These are phyloP conservation scores for Cyclostephanos tholiformis DNA, from an alignment of 108 stramenopile genomes.

Conservation along the genomic window DNA sequence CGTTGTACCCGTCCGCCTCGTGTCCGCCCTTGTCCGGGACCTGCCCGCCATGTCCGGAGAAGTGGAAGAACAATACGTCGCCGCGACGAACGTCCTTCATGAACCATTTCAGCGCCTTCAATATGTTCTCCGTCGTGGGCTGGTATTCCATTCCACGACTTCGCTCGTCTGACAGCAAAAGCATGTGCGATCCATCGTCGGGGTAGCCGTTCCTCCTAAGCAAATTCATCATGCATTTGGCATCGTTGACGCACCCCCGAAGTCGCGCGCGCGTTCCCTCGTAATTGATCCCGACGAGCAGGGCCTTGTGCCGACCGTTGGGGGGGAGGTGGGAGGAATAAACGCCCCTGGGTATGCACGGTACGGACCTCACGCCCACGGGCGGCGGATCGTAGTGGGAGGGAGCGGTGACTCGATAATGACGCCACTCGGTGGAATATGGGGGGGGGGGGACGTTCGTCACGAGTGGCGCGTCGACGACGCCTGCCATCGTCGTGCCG, in stretches of 20 bases:
- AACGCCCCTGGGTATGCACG: constrained; percentile 18
- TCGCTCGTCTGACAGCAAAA: constrained; percentile 62
- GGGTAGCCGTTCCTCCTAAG: constrained; percentile 38
- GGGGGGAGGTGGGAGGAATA: constrained; percentile 18
- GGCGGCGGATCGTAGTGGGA: constrained; percentile 40
- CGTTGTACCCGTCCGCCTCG: constrained; percentile 83
- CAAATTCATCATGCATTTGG: constrained; percentile 57
- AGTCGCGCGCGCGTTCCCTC: constrained; percentile 61
- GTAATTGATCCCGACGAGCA: constrained; percentile 72
- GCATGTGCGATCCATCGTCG: constrained; percentile 47
- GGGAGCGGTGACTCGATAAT: constrained; percentile 25
- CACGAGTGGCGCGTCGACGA: background rate
- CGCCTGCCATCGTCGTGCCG: no score
- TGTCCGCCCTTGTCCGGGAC: constrained; percentile 62
- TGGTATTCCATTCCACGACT: constrained; percentile 38
- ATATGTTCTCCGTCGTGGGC: constrained; percentile 49
- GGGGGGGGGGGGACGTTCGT: constrained; percentile 14
- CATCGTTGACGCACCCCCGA: constrained; percentile 74
- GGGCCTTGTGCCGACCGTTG: constrained; percentile 49
- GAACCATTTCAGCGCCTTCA: constrained; percentile 57
- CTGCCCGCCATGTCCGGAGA: constrained; percentile 75
- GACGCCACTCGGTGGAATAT: constrained; percentile 24
- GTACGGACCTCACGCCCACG: constrained; percentile 32
- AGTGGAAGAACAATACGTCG: constrained; percentile 49
- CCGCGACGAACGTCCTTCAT: constrained; percentile 45